Evolutionary conservation across 2,329 filamentous ascomycete genomes (phyloP), one percentile per base, ranked within the genome.

Genomic region (Mollisiaceae sp.): DNA sequence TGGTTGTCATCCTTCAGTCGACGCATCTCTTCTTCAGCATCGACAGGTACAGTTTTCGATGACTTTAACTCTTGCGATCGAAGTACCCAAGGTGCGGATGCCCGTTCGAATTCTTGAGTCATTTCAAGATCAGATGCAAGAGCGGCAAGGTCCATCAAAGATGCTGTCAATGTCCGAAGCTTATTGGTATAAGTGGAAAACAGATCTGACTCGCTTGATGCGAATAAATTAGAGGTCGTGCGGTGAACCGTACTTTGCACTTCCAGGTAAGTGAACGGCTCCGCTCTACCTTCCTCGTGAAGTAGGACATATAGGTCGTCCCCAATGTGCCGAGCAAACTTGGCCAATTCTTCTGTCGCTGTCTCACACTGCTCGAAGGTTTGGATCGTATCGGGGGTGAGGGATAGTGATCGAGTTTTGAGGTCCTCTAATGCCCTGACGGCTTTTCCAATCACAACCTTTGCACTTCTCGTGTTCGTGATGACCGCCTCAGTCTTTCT

Each of bases 11-110:
- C 91, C 72, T 90, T 92, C 64, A 97, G 82, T 22, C 89, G 88
- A 8, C 90, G 87, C 62, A 97, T 85, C 76, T 97, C 92, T 74
- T 94, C 91, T 75, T 97, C 93, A 0, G 91, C 89, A 74, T 97
- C 93, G 45, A 93, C 85, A 0, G 92, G 90, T 41, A 92, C 86
- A 24, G 87, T 89, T 81, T 95, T 94, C 70, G 90, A 90, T n/a
- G 88, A 87, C 77, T 90, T 92, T 61, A 98, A 85, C 73, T 95
- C 91, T 72, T 91, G 87, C 2, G 93, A 89, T 62, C 94, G 90
- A 38, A 93, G 83, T 61, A 91, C 84, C 95, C 95, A 99, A 1
- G 95, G 95, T 3, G 91, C 86, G 0, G 86, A 83, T 24, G 83
- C 85, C 68, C 87, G 85, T 69, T 97, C 92, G 73, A 98, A 94